Evolutionary conservation across 2,329 filamentous ascomycete genomes (phyloP).

Genomic region (Epichloe sibirici): DNA sequence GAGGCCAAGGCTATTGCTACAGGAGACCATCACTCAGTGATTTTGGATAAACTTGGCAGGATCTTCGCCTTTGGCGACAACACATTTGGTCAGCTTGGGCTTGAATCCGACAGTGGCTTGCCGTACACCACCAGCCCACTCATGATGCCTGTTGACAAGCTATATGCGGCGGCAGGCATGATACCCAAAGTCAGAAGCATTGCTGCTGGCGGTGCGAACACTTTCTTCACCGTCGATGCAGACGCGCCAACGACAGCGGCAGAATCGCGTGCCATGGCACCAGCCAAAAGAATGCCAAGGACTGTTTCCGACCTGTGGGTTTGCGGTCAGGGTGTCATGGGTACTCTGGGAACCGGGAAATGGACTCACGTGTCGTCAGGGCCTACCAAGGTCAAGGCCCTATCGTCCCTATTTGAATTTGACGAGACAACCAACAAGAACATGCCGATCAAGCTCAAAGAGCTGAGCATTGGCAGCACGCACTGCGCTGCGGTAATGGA

Average conservation of each 20-base stretch:
- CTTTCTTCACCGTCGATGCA: constrained; percentile 78
- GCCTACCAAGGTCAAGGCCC: constrained; percentile 67
- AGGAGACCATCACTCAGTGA: constrained; percentile 78
- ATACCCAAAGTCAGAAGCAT: constrained; percentile 60
- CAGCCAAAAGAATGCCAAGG: constrained; percentile 21
- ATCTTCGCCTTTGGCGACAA: constrained; percentile 90
- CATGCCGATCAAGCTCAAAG: constrained; percentile 65
- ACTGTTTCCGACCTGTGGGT: constrained; percentile 59
- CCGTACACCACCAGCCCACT: constrained; percentile 57
- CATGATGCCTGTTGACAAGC: constrained; percentile 54
- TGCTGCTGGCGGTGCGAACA: constrained; percentile 75
- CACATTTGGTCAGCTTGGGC: constrained; percentile 79
- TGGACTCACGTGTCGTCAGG: constrained; percentile 79
- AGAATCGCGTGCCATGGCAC: constrained; percentile 12
- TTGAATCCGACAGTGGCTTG: constrained; percentile 52
- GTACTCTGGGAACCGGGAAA: constrained; percentile 69
- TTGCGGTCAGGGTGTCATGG: constrained; percentile 75
- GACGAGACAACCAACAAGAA: constrained; percentile 58
- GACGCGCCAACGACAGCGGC: constrained; percentile 29
- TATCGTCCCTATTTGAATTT: constrained; percentile 79
- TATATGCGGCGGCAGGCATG: constrained; percentile 57
- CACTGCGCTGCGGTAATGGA: constrained; percentile 76
- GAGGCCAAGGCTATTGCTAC: constrained; percentile 64
- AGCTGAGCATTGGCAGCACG: constrained; percentile 63
- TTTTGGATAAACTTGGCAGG: constrained; percentile 60